Evolutionary conservation across 2,329 filamentous ascomycete species (phyloP), one percentile per base, ranked within the genome.

Genomic region (Fusarium nisikadoi): DNA sequence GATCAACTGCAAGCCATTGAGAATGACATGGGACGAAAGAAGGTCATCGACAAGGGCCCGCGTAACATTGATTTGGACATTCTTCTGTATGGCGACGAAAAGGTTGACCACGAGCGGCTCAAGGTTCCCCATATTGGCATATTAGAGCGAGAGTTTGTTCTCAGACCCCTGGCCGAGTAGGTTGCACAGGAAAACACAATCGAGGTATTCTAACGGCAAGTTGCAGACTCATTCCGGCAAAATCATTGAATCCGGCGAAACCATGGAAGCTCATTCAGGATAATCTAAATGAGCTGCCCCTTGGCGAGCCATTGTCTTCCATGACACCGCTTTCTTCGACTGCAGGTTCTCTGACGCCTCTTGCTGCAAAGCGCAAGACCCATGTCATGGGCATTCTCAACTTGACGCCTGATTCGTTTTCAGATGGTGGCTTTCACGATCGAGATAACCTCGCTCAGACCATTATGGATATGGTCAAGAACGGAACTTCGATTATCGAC

Each of bases 51-150:
- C 77, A 99, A 99, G 80, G 96, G 96, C 0, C 96, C 96, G 4
- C 89, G 96, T 33, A 97, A 94, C 78, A 97, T 99, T 69, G 96
- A 99, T 78, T 86, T 99, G 19, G 96, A 99, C 78, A 94, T 99
- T 50, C 84, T 98, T 23, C 85, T 98, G 3, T 98, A 97, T 78
- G 92, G 91, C 55, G 83, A 93, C 61, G 83, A 91, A 66, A 84
- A 82, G 6, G 83, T 97, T 56, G 82, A 89, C 43, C 87, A 93
- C 71, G 88, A 92, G 45, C 89, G 94, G 25, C 88, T 99, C n/a
- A 91, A 87, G 31, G 86, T 99, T 33, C 96, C 96, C 16, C 96
- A 99, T 80, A 86, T 89, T 36, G 86, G 93, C 46, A 97, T 99
- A 84, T 84, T 92, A 5, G 96, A 99, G 81, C 89, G 96, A 55